phyloP scores from a whole-genome alignment of 169 alveolate genomes.

The Plasmodium adleri region DNA sequence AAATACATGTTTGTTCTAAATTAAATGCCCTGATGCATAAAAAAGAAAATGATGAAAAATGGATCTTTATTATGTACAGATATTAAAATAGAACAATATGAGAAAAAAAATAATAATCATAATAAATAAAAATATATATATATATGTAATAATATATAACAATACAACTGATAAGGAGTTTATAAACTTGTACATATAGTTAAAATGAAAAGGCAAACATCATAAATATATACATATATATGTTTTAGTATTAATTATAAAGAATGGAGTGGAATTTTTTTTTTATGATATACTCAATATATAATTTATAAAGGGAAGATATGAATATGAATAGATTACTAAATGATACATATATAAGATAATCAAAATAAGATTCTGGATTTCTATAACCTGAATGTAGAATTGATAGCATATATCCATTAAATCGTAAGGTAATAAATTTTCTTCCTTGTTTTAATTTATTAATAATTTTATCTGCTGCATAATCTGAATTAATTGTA shows the following conservation, averaged over 20 bases:
- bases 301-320: slow-evolving; percentile 42
- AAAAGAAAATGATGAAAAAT: too few species aligned
- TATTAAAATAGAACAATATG: too few species aligned
- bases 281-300: slow-evolving; percentile 35
- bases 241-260: neutral
- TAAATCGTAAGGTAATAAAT: slow-evolving; percentile 42
- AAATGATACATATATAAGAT: slow-evolving; percentile 39
- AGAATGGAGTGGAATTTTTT: neutral
- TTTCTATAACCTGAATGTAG: slow-evolving; percentile 57
- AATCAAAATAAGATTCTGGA: slow-evolving; percentile 70
- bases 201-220: too few species aligned
- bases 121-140: too few species aligned
- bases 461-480: slow-evolving; percentile 52
- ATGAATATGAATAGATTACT: slow-evolving; percentile 28
- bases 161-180: too few species aligned
- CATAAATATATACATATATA: too few species aligned
- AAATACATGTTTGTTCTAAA: too few species aligned
- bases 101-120: too few species aligned
- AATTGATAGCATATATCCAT: slow-evolving; percentile 50
- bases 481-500: slow-evolving; percentile 58
- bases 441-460: slow-evolving; percentile 43
- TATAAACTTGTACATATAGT: too few species aligned
- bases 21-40: too few species aligned
- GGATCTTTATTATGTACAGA: too few species aligned
- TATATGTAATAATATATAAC: too few species aligned